These are phyloP conservation scores for Aspergillus clavatus DNA, from an alignment of 2,329 filamentous ascomycete species.

Conservation along the genomic window DNA sequence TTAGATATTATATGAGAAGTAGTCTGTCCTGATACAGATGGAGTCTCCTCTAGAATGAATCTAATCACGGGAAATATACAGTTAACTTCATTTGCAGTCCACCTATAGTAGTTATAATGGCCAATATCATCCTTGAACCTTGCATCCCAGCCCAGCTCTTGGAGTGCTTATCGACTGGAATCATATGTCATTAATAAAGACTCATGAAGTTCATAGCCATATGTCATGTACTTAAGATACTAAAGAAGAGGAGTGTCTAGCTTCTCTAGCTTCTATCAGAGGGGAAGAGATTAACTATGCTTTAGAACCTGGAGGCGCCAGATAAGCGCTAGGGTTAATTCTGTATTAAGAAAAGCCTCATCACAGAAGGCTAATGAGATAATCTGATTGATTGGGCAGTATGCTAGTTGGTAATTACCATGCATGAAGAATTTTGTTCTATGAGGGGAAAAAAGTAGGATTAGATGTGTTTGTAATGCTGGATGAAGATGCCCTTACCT, in stretches of 20 bases:
- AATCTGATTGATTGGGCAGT: conserved; percentile 24
- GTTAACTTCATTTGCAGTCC: conserved; percentile 26
- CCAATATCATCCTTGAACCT: conserved; percentile 24
- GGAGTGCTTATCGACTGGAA: conserved; percentile 17
- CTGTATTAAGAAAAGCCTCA: conserved; percentile 22
- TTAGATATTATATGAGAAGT: conserved; percentile 9
- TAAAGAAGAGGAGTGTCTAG: conserved; percentile 23
- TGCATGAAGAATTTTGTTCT: conserved; percentile 29
- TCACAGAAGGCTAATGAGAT: conserved; percentile 22
- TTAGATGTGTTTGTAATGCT: conserved; percentile 1
- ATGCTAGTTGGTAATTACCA: conserved; percentile 25
- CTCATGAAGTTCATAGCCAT: conserved; percentile 19
- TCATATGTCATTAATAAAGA: conserved; percentile 25
- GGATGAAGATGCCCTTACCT: conserved; percentile 16
- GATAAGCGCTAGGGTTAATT: conserved; percentile 22
- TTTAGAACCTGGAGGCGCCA: conserved; percentile 21
- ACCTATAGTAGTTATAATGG: conserved; percentile 26
- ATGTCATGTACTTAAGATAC: conserved; percentile 18
- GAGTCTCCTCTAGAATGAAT: not conserved
- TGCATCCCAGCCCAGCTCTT: conserved; percentile 22
- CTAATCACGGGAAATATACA: conserved; percentile 16
- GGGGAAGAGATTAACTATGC: conserved; percentile 13
- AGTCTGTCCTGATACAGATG: conserved; percentile 1
- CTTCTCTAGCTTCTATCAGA: conserved; percentile 20
- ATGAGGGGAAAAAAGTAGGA: conserved; percentile 6